Conservation (phyloP, 2,329 filamentous ascomycete species). For the Colletotrichum theobromicola region DNA sequence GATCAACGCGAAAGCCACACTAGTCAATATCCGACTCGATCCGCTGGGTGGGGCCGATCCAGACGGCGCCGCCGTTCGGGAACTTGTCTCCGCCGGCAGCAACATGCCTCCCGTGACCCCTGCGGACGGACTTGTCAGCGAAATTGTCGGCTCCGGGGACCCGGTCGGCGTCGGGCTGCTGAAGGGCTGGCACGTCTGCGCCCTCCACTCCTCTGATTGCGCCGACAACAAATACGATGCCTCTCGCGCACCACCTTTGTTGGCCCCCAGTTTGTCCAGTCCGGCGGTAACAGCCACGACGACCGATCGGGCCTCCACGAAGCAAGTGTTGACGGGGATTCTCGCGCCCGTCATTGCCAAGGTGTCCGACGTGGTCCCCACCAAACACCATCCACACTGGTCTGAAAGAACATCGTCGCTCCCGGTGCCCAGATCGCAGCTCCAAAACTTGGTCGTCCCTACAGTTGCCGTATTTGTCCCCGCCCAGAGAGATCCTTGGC, state of each 20-base stretch:
- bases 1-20: neutral
- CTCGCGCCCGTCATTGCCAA: neutral
- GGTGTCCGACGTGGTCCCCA: neutral
- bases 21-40: neutral
- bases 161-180: neutral
- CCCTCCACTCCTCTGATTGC: neutral
- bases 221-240: neutral
- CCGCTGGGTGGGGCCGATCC: neutral
- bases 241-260: neutral
- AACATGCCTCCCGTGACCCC: neutral
- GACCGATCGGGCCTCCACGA: neutral
- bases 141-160: neutral
- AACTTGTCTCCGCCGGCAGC: neutral
- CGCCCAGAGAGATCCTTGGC: neutral
- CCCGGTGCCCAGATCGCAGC: neutral
- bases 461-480: slow-evolving; percentile 11
- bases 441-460: slow-evolving; percentile 3
- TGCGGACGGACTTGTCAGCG: neutral
- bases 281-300: slow-evolving; percentile 10
- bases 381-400: slow-evolving; percentile 1
- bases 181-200: neutral
- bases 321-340: neutral
- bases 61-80: neutral
- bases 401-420: neutral
- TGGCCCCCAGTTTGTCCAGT: neutral